phyloP scores from a whole-genome alignment of 192 early-diverging fungal species.

The Geosiphon pyriformis region DNA sequence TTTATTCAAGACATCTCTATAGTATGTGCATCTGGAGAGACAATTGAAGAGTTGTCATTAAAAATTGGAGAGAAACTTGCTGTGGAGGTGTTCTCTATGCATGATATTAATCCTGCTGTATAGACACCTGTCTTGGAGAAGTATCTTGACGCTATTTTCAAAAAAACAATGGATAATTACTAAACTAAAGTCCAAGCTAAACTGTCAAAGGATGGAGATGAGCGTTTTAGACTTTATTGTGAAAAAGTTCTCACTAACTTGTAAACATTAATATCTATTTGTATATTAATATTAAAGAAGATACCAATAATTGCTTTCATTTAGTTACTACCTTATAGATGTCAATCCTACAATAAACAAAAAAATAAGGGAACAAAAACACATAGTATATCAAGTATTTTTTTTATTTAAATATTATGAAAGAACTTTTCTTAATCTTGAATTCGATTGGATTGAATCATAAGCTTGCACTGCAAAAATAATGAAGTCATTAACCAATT shows the following conservation, averaged over 20 bases:
- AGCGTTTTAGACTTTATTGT: too few species aligned
- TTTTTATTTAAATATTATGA: too few species aligned
- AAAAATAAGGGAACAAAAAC: slow-evolving; percentile 21
- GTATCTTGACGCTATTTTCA: slow-evolving; percentile 14
- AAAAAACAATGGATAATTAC: slow-evolving; percentile 10
- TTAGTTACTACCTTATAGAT: slow-evolving; percentile 16
- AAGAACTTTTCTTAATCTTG: too few species aligned
- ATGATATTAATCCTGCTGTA: too few species aligned
- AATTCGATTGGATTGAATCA: slow-evolving; percentile 16
- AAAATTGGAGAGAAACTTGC: slow-evolving; percentile 22
- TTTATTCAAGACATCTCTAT: slow-evolving; percentile 12
- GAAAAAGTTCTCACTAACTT: slow-evolving; percentile 23
- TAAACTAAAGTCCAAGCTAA: not conserved
- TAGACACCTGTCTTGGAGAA: too few species aligned
- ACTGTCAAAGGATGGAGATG: too few species aligned
- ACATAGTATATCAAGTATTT: too few species aligned
- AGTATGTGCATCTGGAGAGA: slow-evolving; percentile 22
- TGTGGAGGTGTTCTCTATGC: too few species aligned
- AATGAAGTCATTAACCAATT: slow-evolving; percentile 17
- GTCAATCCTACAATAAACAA: slow-evolving; percentile 3
- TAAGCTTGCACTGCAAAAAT: slow-evolving; percentile 16
- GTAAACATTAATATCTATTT: slow-evolving; percentile 22
- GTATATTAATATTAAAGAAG: too few species aligned
- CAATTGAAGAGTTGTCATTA: slow-evolving; percentile 12
- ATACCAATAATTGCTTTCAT: too few species aligned